phyloP scores from a whole-genome alignment of 2,329 filamentous ascomycete genomes.

The Zymoseptoria crescenta region DNA sequence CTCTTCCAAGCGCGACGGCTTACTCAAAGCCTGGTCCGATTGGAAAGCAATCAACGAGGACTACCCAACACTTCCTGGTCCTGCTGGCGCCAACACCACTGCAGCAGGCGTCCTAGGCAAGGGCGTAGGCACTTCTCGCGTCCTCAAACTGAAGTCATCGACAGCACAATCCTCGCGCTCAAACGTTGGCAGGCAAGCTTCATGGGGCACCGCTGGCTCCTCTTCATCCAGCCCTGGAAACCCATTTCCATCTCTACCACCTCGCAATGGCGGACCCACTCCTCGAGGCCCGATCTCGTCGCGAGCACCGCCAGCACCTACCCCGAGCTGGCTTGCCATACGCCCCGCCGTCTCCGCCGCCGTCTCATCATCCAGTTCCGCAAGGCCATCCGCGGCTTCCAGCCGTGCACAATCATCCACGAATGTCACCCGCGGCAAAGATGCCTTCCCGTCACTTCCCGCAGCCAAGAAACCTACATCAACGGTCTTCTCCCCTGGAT shows the following conservation, averaged over 20 bases:
- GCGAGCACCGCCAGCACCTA: slow-evolving; percentile 12
- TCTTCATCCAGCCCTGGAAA: slow-evolving; percentile 11
- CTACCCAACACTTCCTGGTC: slow-evolving; percentile 77
- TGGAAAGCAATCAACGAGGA: slow-evolving; percentile 96
- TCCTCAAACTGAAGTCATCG: slow-evolving; percentile 62
- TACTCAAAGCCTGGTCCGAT: slow-evolving; percentile 84
- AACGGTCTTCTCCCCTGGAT: slow-evolving; percentile 45
- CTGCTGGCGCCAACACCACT: slow-evolving; percentile 58
- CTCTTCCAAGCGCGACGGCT: slow-evolving; percentile 58
- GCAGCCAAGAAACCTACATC: slow-evolving; percentile 62
- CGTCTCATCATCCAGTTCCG: slow-evolving; percentile 22
- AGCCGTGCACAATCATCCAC: slow-evolving; percentile 30
- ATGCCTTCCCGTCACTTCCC: slow-evolving; percentile 77
- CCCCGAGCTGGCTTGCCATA: slow-evolving; percentile 24
- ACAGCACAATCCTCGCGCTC: slow-evolving; percentile 61
- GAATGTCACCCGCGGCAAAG: slow-evolving; percentile 30
- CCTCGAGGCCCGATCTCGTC: slow-evolving; percentile 4
- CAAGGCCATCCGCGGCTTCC: slow-evolving; percentile 26
- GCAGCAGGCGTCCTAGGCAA: slow-evolving; percentile 38
- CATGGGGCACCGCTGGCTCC: slow-evolving; percentile 44
- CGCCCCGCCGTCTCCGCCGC: slow-evolving; percentile 25
- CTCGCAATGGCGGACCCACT: slow-evolving; percentile 12
- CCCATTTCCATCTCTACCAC: slow-evolving; percentile 23
- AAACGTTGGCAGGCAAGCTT: slow-evolving; percentile 48
- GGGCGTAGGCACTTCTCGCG: slow-evolving; percentile 52